phyloP scores from a whole-genome alignment of 2,329 filamentous ascomycete species.

The Tothia fuscella region DNA sequence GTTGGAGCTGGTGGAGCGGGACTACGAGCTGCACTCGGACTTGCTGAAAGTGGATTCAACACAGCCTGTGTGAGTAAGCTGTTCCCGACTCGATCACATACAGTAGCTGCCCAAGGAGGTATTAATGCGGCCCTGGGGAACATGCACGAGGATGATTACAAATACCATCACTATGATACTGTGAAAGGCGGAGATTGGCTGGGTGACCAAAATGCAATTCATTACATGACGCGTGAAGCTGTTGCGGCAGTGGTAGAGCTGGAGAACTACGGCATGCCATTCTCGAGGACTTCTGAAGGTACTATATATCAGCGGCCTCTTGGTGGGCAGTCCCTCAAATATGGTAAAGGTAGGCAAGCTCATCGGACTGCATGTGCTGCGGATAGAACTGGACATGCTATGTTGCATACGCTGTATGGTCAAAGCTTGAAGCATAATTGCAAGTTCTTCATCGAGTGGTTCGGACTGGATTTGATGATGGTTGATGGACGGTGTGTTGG shows the following conservation, averaged over 20 bases:
- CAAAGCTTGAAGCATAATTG: constrained; percentile 36
- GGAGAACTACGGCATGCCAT: constrained; percentile 44
- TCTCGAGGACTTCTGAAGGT: constrained; percentile 35
- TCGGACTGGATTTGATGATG: constrained; percentile 38
- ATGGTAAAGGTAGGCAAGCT: constrained; percentile 37
- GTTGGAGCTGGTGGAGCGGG: constrained; percentile 49
- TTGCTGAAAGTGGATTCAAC: constrained; percentile 52
- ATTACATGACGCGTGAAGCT: constrained; percentile 47
- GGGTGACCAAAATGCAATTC: constrained; percentile 47
- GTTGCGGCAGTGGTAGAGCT: constrained; percentile 42
- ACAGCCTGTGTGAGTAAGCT: constrained; percentile 54
- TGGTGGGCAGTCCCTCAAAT: constrained; percentile 35
- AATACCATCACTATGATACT: constrained; percentile 50
- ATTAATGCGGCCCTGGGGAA: constrained; percentile 49
- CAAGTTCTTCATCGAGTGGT: constrained; percentile 40
- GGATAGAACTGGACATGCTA: constrained; percentile 38
- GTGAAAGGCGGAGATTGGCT: constrained; percentile 49
- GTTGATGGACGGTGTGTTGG: constrained; percentile 35
- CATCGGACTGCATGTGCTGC: constrained; percentile 35
- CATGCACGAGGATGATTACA: constrained; percentile 45
- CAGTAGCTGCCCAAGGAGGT: constrained; percentile 53
- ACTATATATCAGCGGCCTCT: constrained; percentile 38
- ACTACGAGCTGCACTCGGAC: constrained; percentile 50
- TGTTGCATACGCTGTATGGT: constrained; percentile 39
- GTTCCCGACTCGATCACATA: constrained; percentile 42